A percentile compares a stretch with the other conserved stretches of the same genome.
phyloP scores from a whole-genome alignment of 225 moss, liverwort and hornwort species.

The Bryum argenteum region DNA sequence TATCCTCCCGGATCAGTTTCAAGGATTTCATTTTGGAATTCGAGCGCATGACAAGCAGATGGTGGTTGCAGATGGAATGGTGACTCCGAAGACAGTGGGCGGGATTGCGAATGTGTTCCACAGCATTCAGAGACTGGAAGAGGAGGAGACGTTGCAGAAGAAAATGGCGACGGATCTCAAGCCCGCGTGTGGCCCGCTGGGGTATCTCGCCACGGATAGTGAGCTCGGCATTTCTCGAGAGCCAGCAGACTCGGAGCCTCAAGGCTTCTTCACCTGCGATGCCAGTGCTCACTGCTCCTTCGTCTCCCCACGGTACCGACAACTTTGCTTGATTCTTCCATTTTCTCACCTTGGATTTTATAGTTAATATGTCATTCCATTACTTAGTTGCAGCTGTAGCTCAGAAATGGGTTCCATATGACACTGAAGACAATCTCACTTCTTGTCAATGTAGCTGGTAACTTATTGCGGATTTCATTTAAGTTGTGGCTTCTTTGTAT shows the following conservation, averaged over 20 bases:
- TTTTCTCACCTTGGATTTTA: no score
- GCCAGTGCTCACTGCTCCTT: conserved; percentile 59
- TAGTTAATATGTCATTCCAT: no score
- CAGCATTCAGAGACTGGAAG: conserved; percentile 55
- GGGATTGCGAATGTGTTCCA: conserved; percentile 45
- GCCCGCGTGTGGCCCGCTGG: conserved; percentile 29
- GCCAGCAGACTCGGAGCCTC: conserved; percentile 6
- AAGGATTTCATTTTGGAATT: no score
- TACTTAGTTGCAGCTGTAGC: no score
- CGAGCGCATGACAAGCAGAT: no score
- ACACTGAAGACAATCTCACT: no score
- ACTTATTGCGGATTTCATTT: no score
- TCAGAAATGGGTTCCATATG: no score
- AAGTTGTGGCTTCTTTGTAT: no score
- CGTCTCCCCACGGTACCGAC: conserved; percentile 45
- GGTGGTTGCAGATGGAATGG: conserved; percentile 37
- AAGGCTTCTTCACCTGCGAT: conserved; percentile 49
- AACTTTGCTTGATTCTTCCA: background rate
- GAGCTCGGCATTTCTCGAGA: conserved; percentile 23
- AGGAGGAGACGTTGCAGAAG: conserved; percentile 50
- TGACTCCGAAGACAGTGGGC: conserved; percentile 41
- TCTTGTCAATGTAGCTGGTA: no score
- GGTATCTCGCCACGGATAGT: conserved; percentile 32
- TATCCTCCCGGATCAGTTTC: no score
- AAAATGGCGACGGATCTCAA: conserved; percentile 41